phyloP scores from a whole-genome alignment of 202 grass and related monocot species.

The Hordeum pubiflorum region DNA sequence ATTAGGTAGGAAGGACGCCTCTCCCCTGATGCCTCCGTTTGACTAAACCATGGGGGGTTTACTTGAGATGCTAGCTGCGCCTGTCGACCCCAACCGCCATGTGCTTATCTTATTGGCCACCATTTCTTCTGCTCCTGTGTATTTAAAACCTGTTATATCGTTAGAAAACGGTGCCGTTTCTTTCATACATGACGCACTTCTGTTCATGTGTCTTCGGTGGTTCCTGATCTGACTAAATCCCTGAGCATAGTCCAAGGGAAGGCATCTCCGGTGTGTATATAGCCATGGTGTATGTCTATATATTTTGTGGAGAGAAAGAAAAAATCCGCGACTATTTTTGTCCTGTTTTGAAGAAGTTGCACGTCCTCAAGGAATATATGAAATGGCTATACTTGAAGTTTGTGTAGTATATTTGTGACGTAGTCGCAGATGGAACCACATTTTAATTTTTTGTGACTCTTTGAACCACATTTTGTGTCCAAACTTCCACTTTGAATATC shows the following conservation, averaged over 20 bases:
- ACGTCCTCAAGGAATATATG: background rate
- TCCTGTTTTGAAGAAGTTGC: background rate
- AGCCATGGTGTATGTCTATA: background rate
- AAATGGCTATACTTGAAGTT: background rate
- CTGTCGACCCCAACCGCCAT: constrained; percentile 39
- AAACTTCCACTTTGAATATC: background rate
- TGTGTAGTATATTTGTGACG: background rate
- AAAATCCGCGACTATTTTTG: background rate
- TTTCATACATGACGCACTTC: background rate
- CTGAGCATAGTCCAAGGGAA: background rate
- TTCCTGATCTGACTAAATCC: background rate
- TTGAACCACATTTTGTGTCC: background rate
- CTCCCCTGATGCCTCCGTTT: constrained; percentile 39
- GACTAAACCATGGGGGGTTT: constrained; percentile 34
- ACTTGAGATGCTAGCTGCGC: constrained; percentile 13
- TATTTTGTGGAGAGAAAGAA: background rate
- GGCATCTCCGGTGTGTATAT: background rate
- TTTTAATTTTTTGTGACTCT: too few species aligned
- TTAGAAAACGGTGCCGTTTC: background rate
- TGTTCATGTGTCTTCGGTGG: background rate
- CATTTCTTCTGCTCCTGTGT: background rate
- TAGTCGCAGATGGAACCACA: background rate
- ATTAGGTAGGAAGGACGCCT: constrained; percentile 43
- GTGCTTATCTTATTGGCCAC: constrained; percentile 24
- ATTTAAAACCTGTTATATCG: constrained; percentile 8